phyloP scores from a whole-genome alignment of 306 rosid species.

The Vigna angularis region DNA sequence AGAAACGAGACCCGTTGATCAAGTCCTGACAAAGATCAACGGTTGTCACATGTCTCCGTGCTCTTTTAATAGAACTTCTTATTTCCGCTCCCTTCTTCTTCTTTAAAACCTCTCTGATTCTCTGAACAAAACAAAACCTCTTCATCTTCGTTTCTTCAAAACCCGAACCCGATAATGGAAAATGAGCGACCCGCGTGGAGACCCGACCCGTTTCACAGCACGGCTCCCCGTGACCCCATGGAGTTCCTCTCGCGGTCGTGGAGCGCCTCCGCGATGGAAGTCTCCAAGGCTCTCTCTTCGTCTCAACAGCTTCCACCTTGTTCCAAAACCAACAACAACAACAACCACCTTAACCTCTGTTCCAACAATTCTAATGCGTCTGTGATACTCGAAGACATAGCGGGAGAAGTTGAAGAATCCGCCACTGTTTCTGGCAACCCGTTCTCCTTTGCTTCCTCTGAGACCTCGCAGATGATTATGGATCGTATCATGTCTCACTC shows the following conservation, averaged over 20 bases:
- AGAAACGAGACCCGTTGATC: not conserved
- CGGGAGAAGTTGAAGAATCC: conserved; percentile 70
- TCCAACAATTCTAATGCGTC: conserved; percentile 20
- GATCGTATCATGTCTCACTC: conserved; percentile 97
- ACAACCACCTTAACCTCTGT: not conserved
- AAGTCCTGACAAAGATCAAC: not conserved
- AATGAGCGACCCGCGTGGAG: conserved; percentile 56
- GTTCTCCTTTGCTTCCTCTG: conserved; percentile 84
- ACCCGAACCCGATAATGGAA: conserved; percentile 48
- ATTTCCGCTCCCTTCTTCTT: not conserved
- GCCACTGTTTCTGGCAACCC: conserved; percentile 82
- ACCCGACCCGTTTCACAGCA: conserved; percentile 52
- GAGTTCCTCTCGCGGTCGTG: conserved; percentile 93
- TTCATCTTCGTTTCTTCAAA: conserved; percentile 8
- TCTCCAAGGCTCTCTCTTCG: conserved; percentile 74
- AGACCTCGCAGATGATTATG: conserved; percentile 94
- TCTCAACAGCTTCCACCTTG: conserved; percentile 16
- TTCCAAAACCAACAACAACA: not conserved
- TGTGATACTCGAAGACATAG: conserved; percentile 62
- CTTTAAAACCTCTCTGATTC: no score
- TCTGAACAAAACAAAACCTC: not conserved
- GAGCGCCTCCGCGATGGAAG: conserved; percentile 86
- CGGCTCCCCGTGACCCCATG: conserved; percentile 78
- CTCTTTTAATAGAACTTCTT: not conserved
- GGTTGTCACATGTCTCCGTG: not conserved